Conservation (phyloP, 306 rosid species). For the Dryas alaskensis region DNA sequence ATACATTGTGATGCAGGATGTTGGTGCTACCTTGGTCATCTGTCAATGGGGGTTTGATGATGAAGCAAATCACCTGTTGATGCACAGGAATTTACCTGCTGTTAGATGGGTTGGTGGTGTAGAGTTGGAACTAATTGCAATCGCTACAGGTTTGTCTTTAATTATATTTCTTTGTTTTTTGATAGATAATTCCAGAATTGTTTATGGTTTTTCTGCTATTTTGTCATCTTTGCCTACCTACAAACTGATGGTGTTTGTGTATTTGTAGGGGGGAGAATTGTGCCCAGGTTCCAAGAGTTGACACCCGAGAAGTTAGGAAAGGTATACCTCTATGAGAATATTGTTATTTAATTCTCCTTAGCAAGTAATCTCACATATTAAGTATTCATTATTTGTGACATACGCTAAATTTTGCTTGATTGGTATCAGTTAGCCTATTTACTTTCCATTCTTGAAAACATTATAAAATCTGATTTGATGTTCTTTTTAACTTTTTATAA, state of each 20-base stretch:
- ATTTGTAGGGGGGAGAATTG: conserved; percentile 90
- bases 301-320: conserved; percentile 86
- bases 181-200: not conserved
- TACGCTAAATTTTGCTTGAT: not conserved
- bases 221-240: conserved; percentile 4
- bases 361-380: not conserved
- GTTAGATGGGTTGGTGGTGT: conserved; percentile 99
- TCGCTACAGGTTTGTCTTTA: conserved; percentile 78
- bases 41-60: conserved; percentile 99
- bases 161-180: not conserved
- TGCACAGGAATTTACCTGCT: conserved; percentile 96
- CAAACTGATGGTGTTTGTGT: conserved; percentile 22
- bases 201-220: not conserved
- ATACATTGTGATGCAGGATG: conserved; percentile 56
- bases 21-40: conserved; percentile 91
- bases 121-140: conserved; percentile 94
- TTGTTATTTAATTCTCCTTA: not conserved
- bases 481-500: conserved; percentile 18
- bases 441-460: not conserved
- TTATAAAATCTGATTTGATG: conserved; percentile 3
- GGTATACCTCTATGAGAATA: conserved; percentile 38
- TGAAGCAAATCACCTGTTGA: conserved; percentile 96
- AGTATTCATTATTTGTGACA: not conserved
- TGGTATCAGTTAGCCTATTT: too few species aligned
- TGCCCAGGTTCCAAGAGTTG: conserved; percentile 96